Evolutionary conservation across 768 basidiomycete species (phyloP).

Genomic region (Leccinum barrowsii): DNA sequence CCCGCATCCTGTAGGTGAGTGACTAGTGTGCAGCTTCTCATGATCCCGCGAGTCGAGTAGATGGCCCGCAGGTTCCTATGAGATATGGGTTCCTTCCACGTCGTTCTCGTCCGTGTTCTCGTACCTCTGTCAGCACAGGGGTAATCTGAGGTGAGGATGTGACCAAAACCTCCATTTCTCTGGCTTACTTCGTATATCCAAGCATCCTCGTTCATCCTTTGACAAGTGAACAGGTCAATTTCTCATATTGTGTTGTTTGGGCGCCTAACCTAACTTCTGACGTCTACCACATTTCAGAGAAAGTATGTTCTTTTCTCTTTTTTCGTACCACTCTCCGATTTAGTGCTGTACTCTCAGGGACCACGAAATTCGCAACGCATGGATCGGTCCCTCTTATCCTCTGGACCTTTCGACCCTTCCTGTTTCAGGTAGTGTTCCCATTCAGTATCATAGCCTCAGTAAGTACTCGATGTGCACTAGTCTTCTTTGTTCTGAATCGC

Average conservation of each 20-base stretch:
- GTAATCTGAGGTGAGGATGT: slow-evolving; percentile 54
- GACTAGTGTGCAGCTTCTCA: not conserved
- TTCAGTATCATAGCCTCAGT: slow-evolving; percentile 69
- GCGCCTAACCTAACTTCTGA: not conserved
- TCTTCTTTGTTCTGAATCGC: not conserved
- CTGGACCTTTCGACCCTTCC: slow-evolving; percentile 60
- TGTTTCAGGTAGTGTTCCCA: slow-evolving; percentile 50
- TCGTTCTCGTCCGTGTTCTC: slow-evolving; percentile 77
- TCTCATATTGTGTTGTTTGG: not conserved
- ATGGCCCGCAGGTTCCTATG: slow-evolving; percentile 61
- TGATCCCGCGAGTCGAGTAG: not conserved
- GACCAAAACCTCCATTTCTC: not conserved
- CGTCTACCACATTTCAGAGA: slow-evolving; percentile 36
- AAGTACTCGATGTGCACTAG: slow-evolving; percentile 20
- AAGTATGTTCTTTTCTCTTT: slow-evolving; percentile 35
- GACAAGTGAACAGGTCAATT: slow-evolving; percentile 62
- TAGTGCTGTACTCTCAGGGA: slow-evolving; percentile 41
- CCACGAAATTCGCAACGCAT: slow-evolving; percentile 65
- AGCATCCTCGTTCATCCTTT: slow-evolving; percentile 76
- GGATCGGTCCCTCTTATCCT: slow-evolving; percentile 71
- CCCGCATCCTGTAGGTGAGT: slow-evolving; percentile 72
- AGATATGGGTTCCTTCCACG: slow-evolving; percentile 75
- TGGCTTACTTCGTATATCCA: not conserved
- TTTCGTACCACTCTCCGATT: not conserved
- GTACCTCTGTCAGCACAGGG: slow-evolving; percentile 66